Evolutionary conservation across 148 eudicot genomes (phyloP), one percentile per base, ranked within the genome.

Genomic region (Pouteria glomerata): DNA sequence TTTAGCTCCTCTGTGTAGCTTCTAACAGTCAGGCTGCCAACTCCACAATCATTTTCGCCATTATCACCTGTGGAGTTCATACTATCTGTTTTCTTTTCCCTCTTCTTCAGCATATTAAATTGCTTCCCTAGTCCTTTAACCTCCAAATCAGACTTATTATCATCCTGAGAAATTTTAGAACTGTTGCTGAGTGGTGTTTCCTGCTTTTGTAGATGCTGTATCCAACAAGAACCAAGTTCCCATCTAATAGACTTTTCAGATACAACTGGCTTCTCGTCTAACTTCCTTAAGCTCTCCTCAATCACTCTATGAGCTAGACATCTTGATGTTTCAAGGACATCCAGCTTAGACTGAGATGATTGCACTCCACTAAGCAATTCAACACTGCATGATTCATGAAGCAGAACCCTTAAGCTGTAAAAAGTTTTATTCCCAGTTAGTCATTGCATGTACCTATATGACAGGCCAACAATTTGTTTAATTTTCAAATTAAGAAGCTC

Each of bases 161-260:
- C 82, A 59, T 76, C 83, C 29, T 73, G 77, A 26, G 74, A 81
- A 47, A 47, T 88, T 81, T 79, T 81, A 34, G 86, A 63, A 77
- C 61, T 70, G 42, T 80, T 76, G 52, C 83, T 84, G 24, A 74
- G 65, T 3, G 83, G 71, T 66, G 76, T 74, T 74, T 96, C 96
- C 81, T 80, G 81, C 86, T 92, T 92, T 80, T 90, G 99, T 74
- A 96, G 78, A 85, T 96, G 90, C 74, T 96, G 96, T 41, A 96
- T 77, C 99, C 97, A 96, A 77, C 96, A 92, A 59, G 99, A 96
- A 84, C 92, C 94, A 53, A 96, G 92, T 80, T 96, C 99, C 99
- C 99, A 96, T 85, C 99, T 90, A 50, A 96, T 81, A 73, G 81
- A 70, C 27, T 74, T 72, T 77, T 82, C 80, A 35, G 70, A 63